phyloP scores from a whole-genome alignment of 768 basidiomycete species.

The Galerina sulciceps region DNA sequence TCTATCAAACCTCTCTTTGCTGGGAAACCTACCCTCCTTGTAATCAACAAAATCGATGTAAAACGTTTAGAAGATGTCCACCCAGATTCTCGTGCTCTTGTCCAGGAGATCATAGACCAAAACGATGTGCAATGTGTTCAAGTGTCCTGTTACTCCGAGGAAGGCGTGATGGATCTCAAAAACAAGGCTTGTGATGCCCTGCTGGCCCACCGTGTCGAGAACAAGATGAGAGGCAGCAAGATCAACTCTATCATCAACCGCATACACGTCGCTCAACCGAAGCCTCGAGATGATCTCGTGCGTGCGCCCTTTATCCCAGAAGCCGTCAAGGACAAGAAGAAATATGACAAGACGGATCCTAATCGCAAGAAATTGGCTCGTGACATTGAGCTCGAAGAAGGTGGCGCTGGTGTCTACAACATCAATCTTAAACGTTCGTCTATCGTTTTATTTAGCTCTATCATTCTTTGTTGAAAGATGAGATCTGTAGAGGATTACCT shows the following conservation, averaged over 20 bases:
- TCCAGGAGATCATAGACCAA: conserved; percentile 83
- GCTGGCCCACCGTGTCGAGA: conserved; percentile 92
- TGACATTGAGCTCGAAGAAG: conserved; percentile 85
- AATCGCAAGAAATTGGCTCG: conserved; percentile 72
- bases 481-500: conserved; percentile 81
- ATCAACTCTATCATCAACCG: conserved; percentile 93
- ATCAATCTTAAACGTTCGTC: conserved; percentile 86
- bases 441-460: neutral
- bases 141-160: conserved; percentile 94
- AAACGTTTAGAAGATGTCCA: conserved; percentile 84
- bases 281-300: conserved; percentile 87
- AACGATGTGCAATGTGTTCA: conserved; percentile 79
- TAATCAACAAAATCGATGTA: conserved; percentile 98
- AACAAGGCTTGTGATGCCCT: conserved; percentile 95
- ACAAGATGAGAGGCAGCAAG: conserved; percentile 92
- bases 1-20: conserved; percentile 98
- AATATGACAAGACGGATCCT: conserved; percentile 88
- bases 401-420: conserved; percentile 90
- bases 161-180: conserved; percentile 97
- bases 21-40: conserved; percentile 91
- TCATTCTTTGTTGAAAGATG: neutral
- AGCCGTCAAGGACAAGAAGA: conserved; percentile 70
- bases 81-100: conserved; percentile 73
- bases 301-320: conserved; percentile 92
- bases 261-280: conserved; percentile 93